Percentiles rank a stretch among this genome's conserved stretches.
Evolutionary conservation across 1,284 basidiomycete species (phyloP).

Genomic region (Ceratobasidium sp.): DNA sequence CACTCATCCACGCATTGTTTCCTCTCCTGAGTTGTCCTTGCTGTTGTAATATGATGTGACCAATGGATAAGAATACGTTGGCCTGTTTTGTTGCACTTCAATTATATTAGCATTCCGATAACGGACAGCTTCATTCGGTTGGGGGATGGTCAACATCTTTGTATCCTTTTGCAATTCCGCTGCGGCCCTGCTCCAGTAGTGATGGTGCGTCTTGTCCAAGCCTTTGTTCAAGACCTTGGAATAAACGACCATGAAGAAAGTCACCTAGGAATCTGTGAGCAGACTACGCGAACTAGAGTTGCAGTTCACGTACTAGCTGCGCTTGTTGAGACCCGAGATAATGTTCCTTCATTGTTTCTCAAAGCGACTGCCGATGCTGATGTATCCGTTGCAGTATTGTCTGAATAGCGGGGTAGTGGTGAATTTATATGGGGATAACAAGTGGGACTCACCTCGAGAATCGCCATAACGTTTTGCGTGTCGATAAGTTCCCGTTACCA

Average conservation of each 20-base stretch:
- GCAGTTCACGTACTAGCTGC: constrained; percentile 69
- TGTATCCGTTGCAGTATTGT: constrained; percentile 34
- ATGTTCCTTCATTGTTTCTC: constrained; percentile 69
- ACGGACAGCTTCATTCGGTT: not conserved
- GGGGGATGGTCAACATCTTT: constrained; percentile 51
- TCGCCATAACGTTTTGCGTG: constrained; percentile 73
- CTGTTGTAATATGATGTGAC: constrained; percentile 37
- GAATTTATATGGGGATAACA: not conserved
- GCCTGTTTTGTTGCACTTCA: not conserved
- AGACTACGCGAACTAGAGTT: constrained; percentile 26
- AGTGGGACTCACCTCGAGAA: constrained; percentile 16
- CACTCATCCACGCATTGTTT: constrained; percentile 7
- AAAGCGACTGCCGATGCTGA: constrained; percentile 60
- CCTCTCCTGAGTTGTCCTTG: not conserved
- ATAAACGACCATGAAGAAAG: constrained; percentile 76
- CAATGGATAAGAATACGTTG: constrained; percentile 31
- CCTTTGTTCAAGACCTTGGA: constrained; percentile 84
- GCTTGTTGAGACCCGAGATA: constrained; percentile 69
- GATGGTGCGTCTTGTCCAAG: constrained; percentile 84
- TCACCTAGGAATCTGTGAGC: constrained; percentile 58
- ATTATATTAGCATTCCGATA: not conserved
- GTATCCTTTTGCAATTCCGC: constrained; percentile 91
- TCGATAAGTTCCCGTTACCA: constrained; percentile 87
- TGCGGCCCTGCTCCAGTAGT: constrained; percentile 86
- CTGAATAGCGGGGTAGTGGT: not conserved